Percentiles rank a stretch among this genome's conserved stretches.
Conservation (phyloP, 2,329 filamentous ascomycete genomes). For the Thermochaetoides dissita region DNA sequence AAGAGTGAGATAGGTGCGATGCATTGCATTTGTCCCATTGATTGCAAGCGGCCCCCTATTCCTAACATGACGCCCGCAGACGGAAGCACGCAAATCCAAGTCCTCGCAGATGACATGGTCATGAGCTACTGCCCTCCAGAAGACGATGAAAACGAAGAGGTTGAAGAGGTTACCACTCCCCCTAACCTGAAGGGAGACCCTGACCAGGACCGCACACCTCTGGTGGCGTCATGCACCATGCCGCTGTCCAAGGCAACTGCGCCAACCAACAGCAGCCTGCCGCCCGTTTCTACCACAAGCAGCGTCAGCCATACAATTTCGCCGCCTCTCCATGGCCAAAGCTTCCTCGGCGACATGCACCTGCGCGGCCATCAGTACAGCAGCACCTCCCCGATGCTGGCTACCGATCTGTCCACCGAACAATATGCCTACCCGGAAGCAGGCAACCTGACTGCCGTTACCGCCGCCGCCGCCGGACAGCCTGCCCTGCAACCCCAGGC, state of each 20-base stretch:
- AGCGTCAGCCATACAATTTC: constrained; percentile 24
- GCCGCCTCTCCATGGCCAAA: constrained; percentile 19
- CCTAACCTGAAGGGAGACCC: no score
- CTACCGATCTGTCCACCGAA: constrained; percentile 28
- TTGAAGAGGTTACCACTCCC: constrained; percentile 8
- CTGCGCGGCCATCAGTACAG: constrained; percentile 28
- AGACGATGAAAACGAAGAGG: constrained; percentile 34
- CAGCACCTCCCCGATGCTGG: constrained; percentile 23
- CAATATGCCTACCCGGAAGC: constrained; percentile 28
- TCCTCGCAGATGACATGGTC: constrained; percentile 39
- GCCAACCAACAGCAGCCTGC: no score
- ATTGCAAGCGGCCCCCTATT: no score
- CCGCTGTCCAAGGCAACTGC: no score
- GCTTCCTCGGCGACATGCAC: constrained; percentile 30
- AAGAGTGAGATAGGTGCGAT: constrained; percentile 42
- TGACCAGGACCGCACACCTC: no score
- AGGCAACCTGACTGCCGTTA: constrained; percentile 14
- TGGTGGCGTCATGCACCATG: no score
- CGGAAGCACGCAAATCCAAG: constrained; percentile 31
- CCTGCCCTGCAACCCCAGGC: constrained; percentile 22
- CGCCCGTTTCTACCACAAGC: constrained; percentile 4
- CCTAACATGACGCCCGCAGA: constrained; percentile 24
- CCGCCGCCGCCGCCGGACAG: constrained; percentile 20
- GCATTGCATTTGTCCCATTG: no score
- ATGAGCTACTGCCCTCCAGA: constrained; percentile 33